Base-by-base conservation (phyloP, 352 stramenopile species). In the Phytophthora boehmeriae region DNA sequence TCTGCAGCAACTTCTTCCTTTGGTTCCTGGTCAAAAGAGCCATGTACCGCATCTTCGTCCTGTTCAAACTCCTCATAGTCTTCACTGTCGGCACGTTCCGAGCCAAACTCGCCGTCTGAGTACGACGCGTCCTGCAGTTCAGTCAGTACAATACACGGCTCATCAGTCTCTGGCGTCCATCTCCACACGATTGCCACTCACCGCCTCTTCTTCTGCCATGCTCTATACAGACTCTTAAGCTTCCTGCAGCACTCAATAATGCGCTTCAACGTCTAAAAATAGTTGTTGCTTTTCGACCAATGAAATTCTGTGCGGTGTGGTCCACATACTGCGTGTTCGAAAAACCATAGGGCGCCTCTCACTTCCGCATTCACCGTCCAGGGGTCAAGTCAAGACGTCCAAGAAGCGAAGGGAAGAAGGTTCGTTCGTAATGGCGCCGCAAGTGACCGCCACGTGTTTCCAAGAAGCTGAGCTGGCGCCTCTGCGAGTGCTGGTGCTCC, bases 401-500 rank as follows among this genome's bases (percentile, higher is more conserved):
- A 48, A n/a, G 39, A 45, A n/a, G n/a, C n/a, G n/a, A n/a, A n/a
- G n/a, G n/a, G n/a, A n/a, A n/a, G n/a, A 45, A 42, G 39, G 22
- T 10, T 10, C 22, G 47, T n/a, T n/a, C n/a, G n/a, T n/a, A 32
- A 81, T 83, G 75, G 63, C 57, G 54, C 50, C 68, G 43, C 57
- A 60, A 62, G 76, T 78, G 60, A 60, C 53, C 5, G 56, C 73
- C 28, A 86, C 78, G 59, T 88, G 83, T 56, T 86, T 88, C 68
- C 68, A 83, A 51, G 80, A 90, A 47, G 71, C 78, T 51, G 83
- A 92, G 60, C 54, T 76, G 47, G 80, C 77, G 51, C 66, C 80
- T 44, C 60, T 92, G 66, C 78, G 83, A 36, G 56, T 89, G 53
- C 73, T 92, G 55, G 80, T 80, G 52, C 68, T 92, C 30, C 77